phyloP scores from a whole-genome alignment of 371 early-diverging fungal species.

The Choanephora cucurbitarum region DNA sequence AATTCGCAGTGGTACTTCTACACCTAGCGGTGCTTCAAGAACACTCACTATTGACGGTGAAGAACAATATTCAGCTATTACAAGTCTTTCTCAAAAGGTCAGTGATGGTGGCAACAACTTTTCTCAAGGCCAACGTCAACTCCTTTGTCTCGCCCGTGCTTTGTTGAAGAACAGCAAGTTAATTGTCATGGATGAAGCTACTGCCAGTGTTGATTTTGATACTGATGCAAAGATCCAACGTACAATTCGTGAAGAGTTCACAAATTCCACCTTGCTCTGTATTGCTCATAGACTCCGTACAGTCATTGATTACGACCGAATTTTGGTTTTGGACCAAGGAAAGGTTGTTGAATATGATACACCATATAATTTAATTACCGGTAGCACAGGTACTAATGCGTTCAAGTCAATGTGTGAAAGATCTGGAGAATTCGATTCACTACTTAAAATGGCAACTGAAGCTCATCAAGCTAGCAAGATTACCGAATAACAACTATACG shows the following conservation, averaged over 20 bases:
- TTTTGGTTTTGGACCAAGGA: conserved; percentile 85
- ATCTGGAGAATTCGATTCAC: conserved; percentile 58
- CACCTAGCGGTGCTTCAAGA: conserved; percentile 9
- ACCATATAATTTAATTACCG: conserved; percentile 58
- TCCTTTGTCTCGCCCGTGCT: conserved; percentile 86
- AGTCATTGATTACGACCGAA: conserved; percentile 86
- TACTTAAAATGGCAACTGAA: conserved; percentile 37
- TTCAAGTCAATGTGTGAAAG: conserved; percentile 72
- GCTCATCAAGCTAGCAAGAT: conserved; percentile 4
- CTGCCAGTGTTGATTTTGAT: conserved; percentile 78
- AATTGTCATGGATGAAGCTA: conserved; percentile 90
- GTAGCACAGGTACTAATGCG: conserved; percentile 41
- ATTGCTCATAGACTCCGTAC: conserved; percentile 86
- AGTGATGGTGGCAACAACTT: conserved; percentile 79
- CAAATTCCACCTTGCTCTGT: conserved; percentile 64
- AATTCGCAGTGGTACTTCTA: conserved; percentile 3
- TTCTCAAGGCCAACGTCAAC: conserved; percentile 87
- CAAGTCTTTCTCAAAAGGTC: conserved; percentile 61
- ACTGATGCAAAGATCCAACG: conserved; percentile 79
- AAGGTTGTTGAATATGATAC: conserved; percentile 76
- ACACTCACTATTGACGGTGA: conserved; percentile 35
- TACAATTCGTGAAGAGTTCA: conserved; percentile 77
- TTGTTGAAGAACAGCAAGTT: conserved; percentile 71
- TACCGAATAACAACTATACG: not conserved
- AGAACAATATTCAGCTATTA: conserved; percentile 40